Conservation (phyloP, 2,329 filamentous ascomycete species). For the Didymella pinodella region DNA sequence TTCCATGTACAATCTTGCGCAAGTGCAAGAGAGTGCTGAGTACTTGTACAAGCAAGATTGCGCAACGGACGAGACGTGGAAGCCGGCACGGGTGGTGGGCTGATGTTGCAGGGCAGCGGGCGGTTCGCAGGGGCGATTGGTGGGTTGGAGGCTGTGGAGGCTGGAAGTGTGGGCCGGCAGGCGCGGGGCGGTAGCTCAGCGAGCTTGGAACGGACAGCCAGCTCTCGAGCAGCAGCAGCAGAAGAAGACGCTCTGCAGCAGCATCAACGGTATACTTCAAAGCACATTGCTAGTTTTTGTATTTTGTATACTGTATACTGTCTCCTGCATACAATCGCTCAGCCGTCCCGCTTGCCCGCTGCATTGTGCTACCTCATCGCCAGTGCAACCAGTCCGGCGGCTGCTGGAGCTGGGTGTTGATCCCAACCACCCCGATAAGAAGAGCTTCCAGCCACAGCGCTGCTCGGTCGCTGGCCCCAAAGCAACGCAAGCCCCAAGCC, state of each 20-base stretch:
- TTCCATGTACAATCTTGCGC: neutral
- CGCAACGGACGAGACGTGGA: neutral
- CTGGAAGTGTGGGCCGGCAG: conserved; percentile 8
- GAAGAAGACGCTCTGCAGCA: neutral
- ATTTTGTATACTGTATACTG: too few relatives aligned
- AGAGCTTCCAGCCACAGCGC: conserved; percentile 23
- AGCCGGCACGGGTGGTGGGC: conserved; percentile 1
- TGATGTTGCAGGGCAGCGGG: conserved; percentile 5
- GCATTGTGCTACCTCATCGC: conserved; percentile 16
- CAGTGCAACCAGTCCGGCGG: conserved; percentile 8
- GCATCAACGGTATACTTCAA: neutral
- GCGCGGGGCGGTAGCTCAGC: neutral
- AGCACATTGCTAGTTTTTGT: neutral
- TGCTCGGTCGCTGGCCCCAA: neutral
- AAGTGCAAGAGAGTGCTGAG: neutral
- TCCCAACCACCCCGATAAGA: conserved; percentile 31
- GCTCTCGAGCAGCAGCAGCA: neutral
- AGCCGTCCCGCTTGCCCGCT: neutral
- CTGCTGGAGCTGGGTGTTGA: neutral
- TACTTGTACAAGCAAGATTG: neutral
- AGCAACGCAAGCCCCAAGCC: neutral
- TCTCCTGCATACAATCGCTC: neutral
- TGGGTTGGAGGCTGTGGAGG: conserved; percentile 1
- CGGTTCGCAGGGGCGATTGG: neutral
- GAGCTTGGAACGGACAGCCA: neutral